phyloP scores from a whole-genome alignment of 306 rosid species.

The Prinsepia uniflora region DNA sequence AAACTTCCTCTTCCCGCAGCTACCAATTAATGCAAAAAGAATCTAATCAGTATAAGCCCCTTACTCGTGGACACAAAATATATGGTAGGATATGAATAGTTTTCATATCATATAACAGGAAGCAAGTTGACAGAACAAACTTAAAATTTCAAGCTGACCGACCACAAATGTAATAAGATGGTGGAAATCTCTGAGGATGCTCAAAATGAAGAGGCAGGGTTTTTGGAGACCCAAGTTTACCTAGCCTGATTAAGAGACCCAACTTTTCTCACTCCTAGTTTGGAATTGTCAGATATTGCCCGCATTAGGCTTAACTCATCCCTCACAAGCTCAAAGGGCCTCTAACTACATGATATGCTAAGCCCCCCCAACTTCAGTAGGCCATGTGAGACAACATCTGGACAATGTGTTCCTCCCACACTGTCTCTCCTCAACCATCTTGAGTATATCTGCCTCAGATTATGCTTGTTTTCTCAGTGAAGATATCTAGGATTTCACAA shows the following conservation, averaged over 20 bases:
- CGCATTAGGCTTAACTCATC: neutral
- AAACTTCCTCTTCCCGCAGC: slow-evolving; percentile 41
- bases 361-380: neutral
- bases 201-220: neutral
- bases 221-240: neutral
- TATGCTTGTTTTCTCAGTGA: neutral
- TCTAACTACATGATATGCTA: neutral
- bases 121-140: neutral
- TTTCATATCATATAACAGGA: neutral
- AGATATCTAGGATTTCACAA: neutral
- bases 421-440: neutral
- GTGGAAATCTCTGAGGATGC: neutral
- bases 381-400: neutral
- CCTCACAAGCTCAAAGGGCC: neutral
- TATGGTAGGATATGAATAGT: neutral
- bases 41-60: slow-evolving; percentile 18
- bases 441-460: neutral
- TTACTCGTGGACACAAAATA: neutral
- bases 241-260: neutral
- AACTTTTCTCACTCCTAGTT: neutral
- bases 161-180: neutral
- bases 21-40: slow-evolving; percentile 28
- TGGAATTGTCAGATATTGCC: neutral
- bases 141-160: neutral
- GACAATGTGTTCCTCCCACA: neutral